Evolutionary conservation across 2,329 filamentous ascomycete genomes (phyloP), one percentile per base, ranked within the genome.

Genomic region (Samsoniella hepiali): DNA sequence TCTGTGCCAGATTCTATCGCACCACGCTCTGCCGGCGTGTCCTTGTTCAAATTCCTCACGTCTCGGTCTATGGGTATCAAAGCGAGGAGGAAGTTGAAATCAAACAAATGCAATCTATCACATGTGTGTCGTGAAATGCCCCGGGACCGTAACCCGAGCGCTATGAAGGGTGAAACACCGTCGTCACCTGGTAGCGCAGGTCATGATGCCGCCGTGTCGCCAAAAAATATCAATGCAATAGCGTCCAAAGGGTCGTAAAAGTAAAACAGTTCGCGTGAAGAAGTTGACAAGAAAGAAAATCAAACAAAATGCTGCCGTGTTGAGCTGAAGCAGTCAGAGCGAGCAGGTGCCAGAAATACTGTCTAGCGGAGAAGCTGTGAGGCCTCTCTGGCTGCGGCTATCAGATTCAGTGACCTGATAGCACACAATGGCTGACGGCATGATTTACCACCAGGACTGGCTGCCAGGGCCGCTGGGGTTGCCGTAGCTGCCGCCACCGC

Each of bases 381-480:
- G 32, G 22, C 42, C 22, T 34, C 59, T 22, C 47, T n/a, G 31
- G n/a, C 8, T n/a, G 32, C 31, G 50, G n/a, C 42, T 34, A 49
- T 22, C 59, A 32, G 17, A 3, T 38, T 50, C 15, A 11, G 4
- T 15, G 32, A 31, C 27, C 9, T 3, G 40, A 42, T 49, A 38
- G 40, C 51, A 36, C 31, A n/a, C 31, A 44, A 32, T 27, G 5
- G 27, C 27, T 17, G 10, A 22, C 22, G 32, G 31, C 13, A 40
- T 62, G 6, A 64, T 76, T 80, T 84, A 86, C 84, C 83, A 91
- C 89, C 89, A 88, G 66, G 82, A 87, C 74, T 87, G 86, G 72
- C 85, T 84, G 65, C 85, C 85, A 53, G 81, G 81, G 70, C 88
- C 88, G 78, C 90, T 89, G 76, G 89, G 88, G 77, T 91, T 91